phyloP scores from a whole-genome alignment of 257 asterid species.

The Linaria vulgaris region DNA sequence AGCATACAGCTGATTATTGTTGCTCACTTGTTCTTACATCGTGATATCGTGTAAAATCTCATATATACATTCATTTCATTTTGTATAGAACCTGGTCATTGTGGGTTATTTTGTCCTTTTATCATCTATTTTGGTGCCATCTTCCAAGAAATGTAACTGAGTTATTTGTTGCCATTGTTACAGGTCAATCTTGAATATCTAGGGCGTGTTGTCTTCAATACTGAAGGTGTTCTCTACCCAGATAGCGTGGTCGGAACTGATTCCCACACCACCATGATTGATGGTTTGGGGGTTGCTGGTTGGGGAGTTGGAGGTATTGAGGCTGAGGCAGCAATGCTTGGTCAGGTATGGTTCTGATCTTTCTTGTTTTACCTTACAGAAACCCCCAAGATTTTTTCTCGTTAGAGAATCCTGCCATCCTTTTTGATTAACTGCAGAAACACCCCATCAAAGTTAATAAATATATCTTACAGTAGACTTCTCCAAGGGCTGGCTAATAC shows the following conservation, averaged over 20 bases:
- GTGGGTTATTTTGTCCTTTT: not conserved
- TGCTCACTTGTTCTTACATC: not conserved
- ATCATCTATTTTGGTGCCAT: constrained; percentile 11
- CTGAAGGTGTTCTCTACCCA: constrained; percentile 80
- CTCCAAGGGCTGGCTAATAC: no score
- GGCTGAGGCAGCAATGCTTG: constrained; percentile 99
- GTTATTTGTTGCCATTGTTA: constrained; percentile 19
- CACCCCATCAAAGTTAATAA: no score
- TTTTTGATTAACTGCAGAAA: no score
- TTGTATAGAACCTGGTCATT: constrained; percentile 1
- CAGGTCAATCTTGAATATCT: constrained; percentile 96
- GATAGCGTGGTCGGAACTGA: constrained; percentile 98
- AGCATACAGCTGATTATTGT: not conserved
- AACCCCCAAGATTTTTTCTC: no score
- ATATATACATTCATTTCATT: constrained; percentile 4
- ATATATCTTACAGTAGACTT: no score
- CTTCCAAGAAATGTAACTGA: not conserved
- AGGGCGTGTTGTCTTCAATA: constrained; percentile 88
- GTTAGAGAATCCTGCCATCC: no score
- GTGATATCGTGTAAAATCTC: constrained; percentile 16
- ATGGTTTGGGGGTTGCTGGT: constrained; percentile 95
- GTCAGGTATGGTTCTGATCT: constrained; percentile 54
- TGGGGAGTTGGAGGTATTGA: constrained; percentile 99
- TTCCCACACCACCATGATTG: constrained; percentile 98
- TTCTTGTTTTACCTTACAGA: not conserved